phyloP scores from a whole-genome alignment of 2,329 filamentous ascomycete genomes.

The Paracorniculantispora psalliotae region DNA sequence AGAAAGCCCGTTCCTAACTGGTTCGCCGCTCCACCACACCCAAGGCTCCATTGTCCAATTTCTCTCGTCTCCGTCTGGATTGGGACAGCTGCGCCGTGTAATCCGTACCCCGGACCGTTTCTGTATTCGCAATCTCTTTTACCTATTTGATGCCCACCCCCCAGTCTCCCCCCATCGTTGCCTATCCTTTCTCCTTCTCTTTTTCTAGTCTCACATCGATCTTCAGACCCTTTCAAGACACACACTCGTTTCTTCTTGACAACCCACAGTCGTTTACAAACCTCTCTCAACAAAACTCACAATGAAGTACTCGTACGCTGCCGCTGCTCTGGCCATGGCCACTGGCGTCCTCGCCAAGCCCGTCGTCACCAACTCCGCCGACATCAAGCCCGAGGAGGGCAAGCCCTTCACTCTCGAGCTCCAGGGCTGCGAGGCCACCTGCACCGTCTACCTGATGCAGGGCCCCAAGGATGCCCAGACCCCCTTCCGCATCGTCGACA shows the following conservation, averaged over 20 bases:
- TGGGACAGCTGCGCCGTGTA: too few species aligned
- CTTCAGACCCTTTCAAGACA: neutral
- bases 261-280: neutral
- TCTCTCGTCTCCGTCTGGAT: too few species aligned
- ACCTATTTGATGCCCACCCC: neutral
- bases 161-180: neutral
- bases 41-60: too few species aligned
- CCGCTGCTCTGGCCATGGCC: slow-evolving; percentile 3
- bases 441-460: slow-evolving; percentile 11
- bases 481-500: neutral
- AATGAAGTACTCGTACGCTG: slow-evolving; percentile 10
- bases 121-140: neutral
- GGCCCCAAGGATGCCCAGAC: slow-evolving; percentile 1
- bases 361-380: neutral
- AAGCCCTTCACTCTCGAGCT: slow-evolving; percentile 6
- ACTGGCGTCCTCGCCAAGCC: slow-evolving; percentile 11
- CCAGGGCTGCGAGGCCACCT: neutral
- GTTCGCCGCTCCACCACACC: too few species aligned
- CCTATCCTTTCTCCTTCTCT: neutral
- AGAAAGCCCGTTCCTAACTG: too few species aligned
- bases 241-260: neutral
- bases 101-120: neutral
- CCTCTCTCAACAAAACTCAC: neutral
- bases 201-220: neutral
- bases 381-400: slow-evolving; percentile 5